A percentile compares a stretch with the other conserved stretches of the same genome.
Conservation (phyloP, 75 land plant genomes). For the Cupressus sempervirens region DNA sequence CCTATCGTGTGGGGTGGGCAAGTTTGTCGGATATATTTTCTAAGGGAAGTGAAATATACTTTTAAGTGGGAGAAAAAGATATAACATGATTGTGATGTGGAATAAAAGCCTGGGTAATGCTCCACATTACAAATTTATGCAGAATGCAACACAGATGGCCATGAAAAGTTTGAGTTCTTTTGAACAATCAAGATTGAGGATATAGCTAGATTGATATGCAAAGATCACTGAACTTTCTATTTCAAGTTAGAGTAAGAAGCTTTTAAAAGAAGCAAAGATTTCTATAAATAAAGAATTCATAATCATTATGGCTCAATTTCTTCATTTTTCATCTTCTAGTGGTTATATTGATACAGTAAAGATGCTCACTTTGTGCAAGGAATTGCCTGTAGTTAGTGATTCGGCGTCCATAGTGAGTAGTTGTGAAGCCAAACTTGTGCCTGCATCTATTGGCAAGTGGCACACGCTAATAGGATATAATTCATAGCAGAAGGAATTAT, state of each 20-base stretch:
- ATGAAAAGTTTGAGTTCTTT: background rate
- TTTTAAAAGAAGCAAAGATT: background rate
- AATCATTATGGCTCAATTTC: conserved; percentile 31
- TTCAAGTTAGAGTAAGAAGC: conserved; percentile 6
- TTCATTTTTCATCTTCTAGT: conserved; percentile 24
- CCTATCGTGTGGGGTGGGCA: conserved; percentile 12
- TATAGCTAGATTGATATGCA: conserved; percentile 21
- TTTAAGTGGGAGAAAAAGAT: conserved; percentile 6
- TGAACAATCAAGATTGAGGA: background rate
- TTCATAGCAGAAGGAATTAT: conserved; percentile 28
- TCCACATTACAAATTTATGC: conserved; percentile 22
- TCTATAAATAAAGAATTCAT: conserved; percentile 12
- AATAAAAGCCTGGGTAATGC: conserved; percentile 24
- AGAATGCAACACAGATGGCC: conserved; percentile 16
- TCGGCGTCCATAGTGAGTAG: conserved; percentile 14
- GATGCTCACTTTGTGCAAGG: conserved; percentile 8
- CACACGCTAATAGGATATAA: conserved; percentile 24
- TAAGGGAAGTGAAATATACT: background rate
- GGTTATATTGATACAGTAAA: background rate
- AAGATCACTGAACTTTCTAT: conserved; percentile 15
- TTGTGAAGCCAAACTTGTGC: conserved; percentile 24
- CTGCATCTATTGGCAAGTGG: conserved; percentile 43
- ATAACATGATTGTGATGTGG: conserved; percentile 38
- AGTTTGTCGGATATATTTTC: conserved; percentile 16
- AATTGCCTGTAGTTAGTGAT: conserved; percentile 30